Base-by-base conservation (phyloP, 257 asterid species). In the Solanum paucissectum region DNA sequence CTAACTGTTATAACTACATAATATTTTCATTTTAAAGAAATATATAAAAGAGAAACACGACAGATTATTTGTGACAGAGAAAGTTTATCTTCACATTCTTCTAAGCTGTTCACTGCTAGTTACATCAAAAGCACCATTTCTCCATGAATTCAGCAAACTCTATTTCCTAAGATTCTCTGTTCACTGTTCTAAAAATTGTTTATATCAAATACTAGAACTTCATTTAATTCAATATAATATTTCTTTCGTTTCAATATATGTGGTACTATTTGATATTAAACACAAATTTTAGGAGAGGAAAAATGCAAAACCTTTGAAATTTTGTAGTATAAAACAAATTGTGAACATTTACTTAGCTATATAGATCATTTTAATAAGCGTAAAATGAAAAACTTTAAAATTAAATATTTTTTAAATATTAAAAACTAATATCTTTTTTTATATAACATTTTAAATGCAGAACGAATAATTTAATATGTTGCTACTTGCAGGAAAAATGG, bases 101-200 rank as follows among this genome's bases (percentile, higher is more conserved):
- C 34, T 42, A 86, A 55, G 21, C 34, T 49, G 71, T 36, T 73
- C 55, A 74, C 33, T 86, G 40, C 85, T 79, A 46, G 23, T 8
- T 37, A 32, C 36, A 86, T 72, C 74, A 49, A 55, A 76, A 73
- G 68, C 38, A 71, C 66, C 52, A 73, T 79, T 33, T 36, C 84
- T 86, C 88, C 88, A 86, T 86, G 88, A 86, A 49, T 73, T 86
- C 85, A 86, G 88, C 88, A 86, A 73, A 73, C 88, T 49, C 88
- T 73, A 72, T 86, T 73, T 71, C 88, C 88, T 73, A 86, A 52
- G 88, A 86, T 86, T 86, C 83, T 42, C 83, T 37, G 10, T 13
- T 79, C 62, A 79, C n/a, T 42, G 25, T 44, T 27, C n/a, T 79
- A 44, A 79, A 79, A 44, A 6, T 40, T 12, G 16, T 8, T 25